A percentile compares a stretch with the other conserved stretches of the same genome.
phyloP scores from a whole-genome alignment of 768 basidiomycete species.

The Naganishia onofrii region DNA sequence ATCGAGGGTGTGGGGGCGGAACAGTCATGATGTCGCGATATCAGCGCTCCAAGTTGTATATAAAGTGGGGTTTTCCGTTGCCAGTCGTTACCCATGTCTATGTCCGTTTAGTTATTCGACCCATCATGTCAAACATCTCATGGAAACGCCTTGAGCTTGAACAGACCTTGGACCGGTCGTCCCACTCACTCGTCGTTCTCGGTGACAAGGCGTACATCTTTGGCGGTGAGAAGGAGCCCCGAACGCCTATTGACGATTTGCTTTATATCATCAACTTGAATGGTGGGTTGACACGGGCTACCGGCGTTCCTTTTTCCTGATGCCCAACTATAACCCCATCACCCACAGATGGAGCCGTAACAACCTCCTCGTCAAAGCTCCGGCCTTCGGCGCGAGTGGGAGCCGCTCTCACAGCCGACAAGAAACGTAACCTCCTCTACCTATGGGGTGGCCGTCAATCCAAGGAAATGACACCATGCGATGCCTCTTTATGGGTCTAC shows the following conservation, averaged over 20 bases:
- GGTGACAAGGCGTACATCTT: conserved; percentile 51
- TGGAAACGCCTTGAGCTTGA: not conserved
- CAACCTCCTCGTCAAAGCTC: not conserved
- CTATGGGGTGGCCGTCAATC: conserved; percentile 57
- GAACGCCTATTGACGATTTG: conserved; percentile 53
- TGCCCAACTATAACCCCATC: not conserved
- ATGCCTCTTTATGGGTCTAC: conserved; percentile 50
- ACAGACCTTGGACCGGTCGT: conserved; percentile 51
- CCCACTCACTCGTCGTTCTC: conserved; percentile 52
- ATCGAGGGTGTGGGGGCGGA: not conserved
- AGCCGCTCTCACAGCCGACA: conserved; percentile 29
- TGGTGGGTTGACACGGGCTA: conserved; percentile 23
- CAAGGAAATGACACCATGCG: conserved; percentile 52
- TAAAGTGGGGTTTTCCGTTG: too few species aligned
- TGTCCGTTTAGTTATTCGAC: not conserved
- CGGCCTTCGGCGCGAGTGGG: conserved; percentile 45
- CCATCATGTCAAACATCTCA: conserved; percentile 1
- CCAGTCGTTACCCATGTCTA: too few species aligned
- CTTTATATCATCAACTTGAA: conserved; percentile 31
- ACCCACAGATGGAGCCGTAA: conserved; percentile 8
- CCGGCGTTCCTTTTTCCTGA: not conserved
- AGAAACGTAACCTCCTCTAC: conserved; percentile 42
- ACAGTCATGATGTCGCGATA: not conserved
- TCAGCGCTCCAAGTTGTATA: too few species aligned
- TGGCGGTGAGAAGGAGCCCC: conserved; percentile 55